Conservation (phyloP, 768 basidiomycete genomes). For the Nevesoporus exiguus region DNA sequence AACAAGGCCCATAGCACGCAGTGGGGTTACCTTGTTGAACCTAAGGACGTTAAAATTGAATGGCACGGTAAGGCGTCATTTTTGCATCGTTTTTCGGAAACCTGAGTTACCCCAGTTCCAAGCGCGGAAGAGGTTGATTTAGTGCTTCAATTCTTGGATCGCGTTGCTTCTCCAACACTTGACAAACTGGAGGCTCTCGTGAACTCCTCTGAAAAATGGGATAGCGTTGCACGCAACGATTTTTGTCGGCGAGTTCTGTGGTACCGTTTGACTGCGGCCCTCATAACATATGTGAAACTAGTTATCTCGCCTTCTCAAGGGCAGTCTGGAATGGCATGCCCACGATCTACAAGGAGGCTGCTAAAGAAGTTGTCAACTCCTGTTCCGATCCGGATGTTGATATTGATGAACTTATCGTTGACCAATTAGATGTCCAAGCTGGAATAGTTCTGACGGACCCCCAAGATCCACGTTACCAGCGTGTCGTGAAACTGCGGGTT, state of each 20-base stretch:
- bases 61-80: constrained; percentile 67
- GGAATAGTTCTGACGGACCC: constrained; percentile 75
- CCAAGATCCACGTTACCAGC: constrained; percentile 70
- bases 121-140: constrained; percentile 67
- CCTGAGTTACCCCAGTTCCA: constrained; percentile 36
- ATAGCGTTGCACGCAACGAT: constrained; percentile 66
- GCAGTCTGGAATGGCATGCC: constrained; percentile 78
- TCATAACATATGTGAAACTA: constrained; percentile 20
- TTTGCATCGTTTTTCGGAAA: constrained; percentile 8
- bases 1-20: constrained; percentile 56
- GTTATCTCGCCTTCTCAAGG: constrained; percentile 67
- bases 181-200: constrained; percentile 65
- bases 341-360: constrained; percentile 57
- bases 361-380: constrained; percentile 54
- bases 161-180: constrained; percentile 62
- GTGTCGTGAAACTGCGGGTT: constrained; percentile 50
- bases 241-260: constrained; percentile 67
- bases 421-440: constrained; percentile 63
- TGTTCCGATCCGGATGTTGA: constrained; percentile 63
- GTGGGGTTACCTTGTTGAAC: constrained; percentile 81
- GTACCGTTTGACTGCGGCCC: not conserved
- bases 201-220: constrained; percentile 52
- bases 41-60: constrained; percentile 75
- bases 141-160: constrained; percentile 71
- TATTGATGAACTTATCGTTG: constrained; percentile 64